Evolutionary conservation across 176 grass and related monocot genomes (phyloP).

Genomic region (Carex cristatella): DNA sequence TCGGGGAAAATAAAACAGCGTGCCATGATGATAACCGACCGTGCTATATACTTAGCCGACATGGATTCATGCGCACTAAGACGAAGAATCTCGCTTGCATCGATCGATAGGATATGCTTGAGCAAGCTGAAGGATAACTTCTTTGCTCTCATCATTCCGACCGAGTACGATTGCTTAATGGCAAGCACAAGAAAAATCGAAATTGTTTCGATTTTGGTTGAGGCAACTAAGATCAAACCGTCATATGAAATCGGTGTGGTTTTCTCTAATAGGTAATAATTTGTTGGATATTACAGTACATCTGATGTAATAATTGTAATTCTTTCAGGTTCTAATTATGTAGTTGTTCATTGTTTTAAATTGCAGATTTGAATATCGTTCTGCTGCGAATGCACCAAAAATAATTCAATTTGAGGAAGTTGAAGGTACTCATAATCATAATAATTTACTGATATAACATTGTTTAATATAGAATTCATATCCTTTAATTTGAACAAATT

Average conservation of each 20-base stretch:
- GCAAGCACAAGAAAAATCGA: constrained; percentile 83
- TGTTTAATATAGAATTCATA: neutral
- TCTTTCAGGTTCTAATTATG: neutral
- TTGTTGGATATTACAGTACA: neutral
- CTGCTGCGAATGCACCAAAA: constrained; percentile 63
- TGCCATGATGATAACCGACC: constrained; percentile 74
- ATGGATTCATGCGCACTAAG: constrained; percentile 68
- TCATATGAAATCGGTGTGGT: constrained; percentile 72
- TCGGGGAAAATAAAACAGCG: constrained; percentile 81
- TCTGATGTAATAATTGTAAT: neutral
- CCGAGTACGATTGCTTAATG: constrained; percentile 80
- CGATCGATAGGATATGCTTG: constrained; percentile 75
- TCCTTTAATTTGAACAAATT: neutral
- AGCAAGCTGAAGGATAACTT: constrained; percentile 87
- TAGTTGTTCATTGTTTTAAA: neutral
- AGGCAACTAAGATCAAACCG: constrained; percentile 77
- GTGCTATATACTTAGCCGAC: constrained; percentile 84
- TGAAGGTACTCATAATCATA: constrained; percentile 39
- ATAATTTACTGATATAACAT: neutral
- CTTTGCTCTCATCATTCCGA: constrained; percentile 75
- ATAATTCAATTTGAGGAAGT: constrained; percentile 72
- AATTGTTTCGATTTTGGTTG: constrained; percentile 66
- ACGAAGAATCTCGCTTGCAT: constrained; percentile 82
- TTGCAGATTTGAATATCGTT: constrained; percentile 82
- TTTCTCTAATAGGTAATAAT: constrained; percentile 86